Evolutionary conservation across 495 filamentous ascomycete genomes (phyloP), one percentile per base, ranked within the genome.

Genomic region (Cladorrhinum samala): DNA sequence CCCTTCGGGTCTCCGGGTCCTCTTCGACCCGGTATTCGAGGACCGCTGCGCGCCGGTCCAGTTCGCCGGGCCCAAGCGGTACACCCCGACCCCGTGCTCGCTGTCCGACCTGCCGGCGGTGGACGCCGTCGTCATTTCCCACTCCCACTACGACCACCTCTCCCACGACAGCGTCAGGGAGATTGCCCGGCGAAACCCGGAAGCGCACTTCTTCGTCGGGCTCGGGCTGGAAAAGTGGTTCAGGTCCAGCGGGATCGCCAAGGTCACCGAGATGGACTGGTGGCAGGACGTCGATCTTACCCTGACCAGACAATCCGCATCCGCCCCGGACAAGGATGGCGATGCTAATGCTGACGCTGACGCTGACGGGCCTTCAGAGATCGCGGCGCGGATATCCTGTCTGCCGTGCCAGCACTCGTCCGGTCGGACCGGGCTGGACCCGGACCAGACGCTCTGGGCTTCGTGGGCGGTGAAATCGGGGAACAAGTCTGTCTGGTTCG

Each of bases 21-120:
- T 98, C 9, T 96, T 96, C 66, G 93, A 98, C 66, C 93, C 93
- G 1, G 92, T 98, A 14, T 96, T 98, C 54, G 89, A 91, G 56
- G 80, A 87, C 50, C 84, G 90, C 46, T 98, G 93, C 66, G 81
- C 82, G 19, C 93, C 92, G 1, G 77, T 89, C 59, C 76, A 76
- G 21, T 83, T 81, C 66, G 45, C 87, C 36, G 83, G 87, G 0
- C 89, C 92, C 0, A 90, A 87, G 70, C 77, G 93, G 46, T 95
- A 83, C 67, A 95, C 93, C 0, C 75, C 85, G 49, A 76, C 78
- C 50, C 88, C 93, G 2, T 95, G 90, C 62, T 54, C 84, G 30
- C 81, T 95, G 55, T 76, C 79, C 33, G 89, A 95, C 57, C 78
- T 98, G 9, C 93, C 91, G 6, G 69, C 77, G 21, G 83, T 98